Base-by-base conservation (phyloP, 345 rosid genomes). In the Cardamine occulta region DNA sequence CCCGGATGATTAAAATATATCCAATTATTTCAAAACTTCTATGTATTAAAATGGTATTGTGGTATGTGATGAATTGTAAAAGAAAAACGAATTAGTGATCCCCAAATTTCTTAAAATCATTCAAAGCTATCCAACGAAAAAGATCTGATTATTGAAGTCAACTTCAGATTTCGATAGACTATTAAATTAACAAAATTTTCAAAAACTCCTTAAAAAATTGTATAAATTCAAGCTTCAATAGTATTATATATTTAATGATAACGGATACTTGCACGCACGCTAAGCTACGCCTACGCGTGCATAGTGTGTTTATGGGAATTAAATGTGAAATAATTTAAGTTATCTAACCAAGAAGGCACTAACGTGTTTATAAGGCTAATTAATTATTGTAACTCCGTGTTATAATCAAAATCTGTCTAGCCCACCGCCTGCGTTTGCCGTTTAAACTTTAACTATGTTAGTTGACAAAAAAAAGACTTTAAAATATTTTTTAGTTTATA, bases 251-350 rank as follows among this genome's bases (percentile, higher is more conserved):
- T 3, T 0, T 0, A 3, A 23, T n/a, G 28, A 21, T 4, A 40
- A 24, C 5, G 13, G 65, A 26, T 39, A 44, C 18, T 69, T 56
- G 74, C 31, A 56, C 19, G 44, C 73, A 56, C 53, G 73, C 42
- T 54, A 17, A 58, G 11, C 23, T 70, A 34, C n/a, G 44, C 44
- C 6, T 29, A 29, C 66, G 66, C 56, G 56, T 70, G 57, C 32
- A 58, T 58, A 29, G 23, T n/a, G 35, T 45, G 44, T 58, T 47
- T 29, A 71, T 15, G 35, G 2, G 4, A 23, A 71, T 39, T 52
- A 54, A 52, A 39, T 73, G 3, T 47, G 14, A 45, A 32, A 17
- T 12, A 35, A 8, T 10, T 52, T 15, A 62, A 62, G 42, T 52
- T 52, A n/a, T 37, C 28, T 5, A 62, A 24, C 31, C n/a, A 39